Conservation (phyloP, 2,329 filamentous ascomycete species). For the Mycocentrospora acerina region DNA sequence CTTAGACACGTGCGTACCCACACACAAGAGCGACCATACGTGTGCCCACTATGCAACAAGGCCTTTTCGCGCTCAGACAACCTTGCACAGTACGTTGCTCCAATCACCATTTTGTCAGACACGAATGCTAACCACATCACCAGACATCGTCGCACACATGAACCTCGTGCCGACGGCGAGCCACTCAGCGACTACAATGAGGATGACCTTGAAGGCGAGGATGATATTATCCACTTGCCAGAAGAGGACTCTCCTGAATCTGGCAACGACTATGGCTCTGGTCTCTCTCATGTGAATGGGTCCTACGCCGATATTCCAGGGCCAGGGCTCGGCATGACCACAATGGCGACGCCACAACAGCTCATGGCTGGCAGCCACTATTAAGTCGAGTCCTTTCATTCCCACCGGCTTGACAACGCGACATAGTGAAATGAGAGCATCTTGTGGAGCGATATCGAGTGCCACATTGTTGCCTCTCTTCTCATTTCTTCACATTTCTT, state of each 20-base stretch:
- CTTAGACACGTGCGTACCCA: slow-evolving; percentile 96
- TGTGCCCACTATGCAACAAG: slow-evolving; percentile 97
- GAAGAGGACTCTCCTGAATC: slow-evolving; percentile 77
- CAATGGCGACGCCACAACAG: slow-evolving; percentile 46
- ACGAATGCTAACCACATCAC: slow-evolving; percentile 42
- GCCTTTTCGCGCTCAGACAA: slow-evolving; percentile 98
- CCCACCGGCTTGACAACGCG: slow-evolving; percentile 18
- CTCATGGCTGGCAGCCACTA: slow-evolving; percentile 50
- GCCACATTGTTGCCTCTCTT: slow-evolving; percentile 16
- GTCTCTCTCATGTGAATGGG: slow-evolving; percentile 29
- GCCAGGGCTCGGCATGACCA: slow-evolving; percentile 38
- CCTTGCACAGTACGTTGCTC: slow-evolving; percentile 79
- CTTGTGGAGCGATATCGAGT: slow-evolving; percentile 27
- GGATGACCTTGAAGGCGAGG: slow-evolving; percentile 85
- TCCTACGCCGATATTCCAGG: slow-evolving; percentile 41
- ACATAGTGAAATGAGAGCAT: slow-evolving; percentile 28
- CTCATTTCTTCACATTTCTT: slow-evolving; percentile 23
- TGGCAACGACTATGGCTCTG: slow-evolving; percentile 59
- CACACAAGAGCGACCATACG: slow-evolving; percentile 98
- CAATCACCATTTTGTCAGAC: slow-evolving; percentile 9
- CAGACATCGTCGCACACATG: slow-evolving; percentile 78
- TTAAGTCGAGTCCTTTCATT: slow-evolving; percentile 22
- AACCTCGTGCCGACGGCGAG: slow-evolving; percentile 65
- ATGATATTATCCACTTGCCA: slow-evolving; percentile 78
- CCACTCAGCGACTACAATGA: slow-evolving; percentile 68